Evolutionary conservation across 768 basidiomycete genomes (phyloP).

Genomic region (Russula sp.): DNA sequence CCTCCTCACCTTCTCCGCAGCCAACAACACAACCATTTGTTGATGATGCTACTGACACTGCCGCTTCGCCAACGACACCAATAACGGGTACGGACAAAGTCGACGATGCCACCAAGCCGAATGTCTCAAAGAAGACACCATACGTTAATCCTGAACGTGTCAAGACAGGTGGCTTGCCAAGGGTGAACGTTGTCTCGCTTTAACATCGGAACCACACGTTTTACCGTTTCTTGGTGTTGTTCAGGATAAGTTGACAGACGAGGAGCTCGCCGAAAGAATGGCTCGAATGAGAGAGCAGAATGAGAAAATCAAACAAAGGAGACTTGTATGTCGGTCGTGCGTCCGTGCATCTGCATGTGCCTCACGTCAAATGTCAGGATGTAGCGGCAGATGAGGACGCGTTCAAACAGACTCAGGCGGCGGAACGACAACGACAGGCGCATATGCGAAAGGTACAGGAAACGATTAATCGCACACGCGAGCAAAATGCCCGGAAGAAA

Average conservation of each 20-base stretch:
- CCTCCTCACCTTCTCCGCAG: conserved; percentile 21
- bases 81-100: conserved; percentile 22
- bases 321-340: conserved; percentile 45
- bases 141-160: conserved; percentile 84
- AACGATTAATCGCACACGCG: conserved; percentile 63
- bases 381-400: conserved; percentile 80
- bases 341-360: conserved; percentile 4
- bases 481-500: conserved; percentile 77
- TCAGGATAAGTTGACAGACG: conserved; percentile 67
- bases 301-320: conserved; percentile 70
- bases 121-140: conserved; percentile 51
- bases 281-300: conserved; percentile 67
- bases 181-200: conserved; percentile 45
- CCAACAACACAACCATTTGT: conserved; percentile 3
- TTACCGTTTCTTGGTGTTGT: conserved; percentile 4
- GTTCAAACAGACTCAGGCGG: conserved; percentile 66
- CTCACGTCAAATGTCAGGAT: conserved; percentile 45
- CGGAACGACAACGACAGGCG: conserved; percentile 56
- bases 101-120: conserved; percentile 32
- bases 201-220: neutral
- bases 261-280: conserved; percentile 68
- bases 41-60: conserved; percentile 5
- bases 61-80: conserved; percentile 12
- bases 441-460: conserved; percentile 65
- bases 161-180: conserved; percentile 73